These are phyloP conservation scores for Colletotrichum tamarilloi DNA, from an alignment of 2,329 filamentous ascomycete species.

Conservation along the genomic window DNA sequence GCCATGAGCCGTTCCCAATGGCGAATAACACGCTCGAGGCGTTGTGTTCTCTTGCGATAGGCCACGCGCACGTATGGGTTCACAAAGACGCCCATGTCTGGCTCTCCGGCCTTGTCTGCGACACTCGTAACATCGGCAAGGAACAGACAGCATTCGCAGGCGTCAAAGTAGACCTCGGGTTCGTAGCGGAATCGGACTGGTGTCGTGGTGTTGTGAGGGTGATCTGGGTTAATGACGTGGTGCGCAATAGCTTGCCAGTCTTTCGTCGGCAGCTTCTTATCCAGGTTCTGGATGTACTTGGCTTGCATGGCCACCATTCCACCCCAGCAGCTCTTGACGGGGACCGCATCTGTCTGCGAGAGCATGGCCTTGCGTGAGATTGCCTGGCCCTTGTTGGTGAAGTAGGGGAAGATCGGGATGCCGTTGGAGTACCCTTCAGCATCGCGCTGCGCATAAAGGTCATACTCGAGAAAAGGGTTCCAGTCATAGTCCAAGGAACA, in stretches of 20 bases:
- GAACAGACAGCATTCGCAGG: constrained; percentile 73
- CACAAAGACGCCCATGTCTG: constrained; percentile 69
- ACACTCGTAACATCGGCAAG: constrained; percentile 57
- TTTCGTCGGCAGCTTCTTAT: constrained; percentile 43
- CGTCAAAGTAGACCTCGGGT: constrained; percentile 69
- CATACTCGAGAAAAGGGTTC: constrained; percentile 76
- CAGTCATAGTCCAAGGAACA: constrained; percentile 77
- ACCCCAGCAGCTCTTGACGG: constrained; percentile 80
- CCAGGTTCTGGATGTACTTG: constrained; percentile 63
- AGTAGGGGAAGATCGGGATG: constrained; percentile 76
- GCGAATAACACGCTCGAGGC: constrained; percentile 55
- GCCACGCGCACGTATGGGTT: constrained; percentile 81
- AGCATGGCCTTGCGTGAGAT: constrained; percentile 72
- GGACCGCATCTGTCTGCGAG: constrained; percentile 70
- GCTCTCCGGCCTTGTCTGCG: constrained; percentile 43
- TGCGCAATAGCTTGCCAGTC: constrained; percentile 42
- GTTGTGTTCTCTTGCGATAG: constrained; percentile 57
- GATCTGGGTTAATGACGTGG: constrained; percentile 47
- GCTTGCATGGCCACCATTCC: constrained; percentile 79
- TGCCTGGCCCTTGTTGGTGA: constrained; percentile 63
- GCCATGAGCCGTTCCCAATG: constrained; percentile 75
- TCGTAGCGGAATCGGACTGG: constrained; percentile 56
- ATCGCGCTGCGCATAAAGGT: constrained; percentile 79
- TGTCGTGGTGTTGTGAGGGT: constrained; percentile 40
- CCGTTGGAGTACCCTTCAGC: constrained; percentile 71